Evolutionary conservation across 1,284 basidiomycete species (phyloP).

Genomic region (Leccinum insolens): DNA sequence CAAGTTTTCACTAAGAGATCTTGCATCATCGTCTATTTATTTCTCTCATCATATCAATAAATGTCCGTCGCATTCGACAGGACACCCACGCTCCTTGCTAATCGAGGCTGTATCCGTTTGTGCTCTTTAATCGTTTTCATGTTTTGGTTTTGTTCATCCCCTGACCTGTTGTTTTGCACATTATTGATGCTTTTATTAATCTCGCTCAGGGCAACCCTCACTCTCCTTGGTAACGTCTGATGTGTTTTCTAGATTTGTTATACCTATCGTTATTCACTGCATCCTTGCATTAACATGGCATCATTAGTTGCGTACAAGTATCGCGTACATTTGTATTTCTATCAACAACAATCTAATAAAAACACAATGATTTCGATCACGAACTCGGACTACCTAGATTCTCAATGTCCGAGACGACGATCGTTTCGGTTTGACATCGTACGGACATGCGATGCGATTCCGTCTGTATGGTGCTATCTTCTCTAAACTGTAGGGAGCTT

Average conservation of each 20-base stretch:
- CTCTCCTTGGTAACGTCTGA: constrained; percentile 9
- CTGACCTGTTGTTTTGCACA: constrained; percentile 1
- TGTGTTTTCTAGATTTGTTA: constrained; percentile 10
- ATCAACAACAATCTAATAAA: constrained; percentile 17
- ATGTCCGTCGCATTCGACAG: constrained; percentile 18
- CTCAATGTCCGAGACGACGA: constrained; percentile 13
- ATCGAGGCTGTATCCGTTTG: constrained; percentile 1
- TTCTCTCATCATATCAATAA: constrained; percentile 1
- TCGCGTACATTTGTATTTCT: constrained; percentile 23
- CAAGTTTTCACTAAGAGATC: neutral
- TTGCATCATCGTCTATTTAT: constrained; percentile 3
- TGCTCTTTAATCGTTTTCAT: neutral
- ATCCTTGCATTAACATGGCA: constrained; percentile 14
- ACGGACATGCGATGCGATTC: constrained; percentile 10
- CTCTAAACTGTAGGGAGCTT: constrained; percentile 24
- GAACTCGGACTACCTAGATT: neutral
- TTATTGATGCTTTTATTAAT: constrained; percentile 19
- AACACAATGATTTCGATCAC: constrained; percentile 1
- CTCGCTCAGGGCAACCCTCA: constrained; percentile 5
- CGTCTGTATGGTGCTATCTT: neutral
- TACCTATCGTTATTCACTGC: constrained; percentile 13
- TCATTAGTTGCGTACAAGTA: constrained; percentile 7
- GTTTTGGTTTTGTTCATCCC: neutral
- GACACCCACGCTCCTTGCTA: constrained; percentile 25
- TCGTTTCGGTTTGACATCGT: constrained; percentile 24